Evolutionary conservation across 768 basidiomycete genomes (phyloP).

Genomic region (Cystofilobasidium bisporidii): DNA sequence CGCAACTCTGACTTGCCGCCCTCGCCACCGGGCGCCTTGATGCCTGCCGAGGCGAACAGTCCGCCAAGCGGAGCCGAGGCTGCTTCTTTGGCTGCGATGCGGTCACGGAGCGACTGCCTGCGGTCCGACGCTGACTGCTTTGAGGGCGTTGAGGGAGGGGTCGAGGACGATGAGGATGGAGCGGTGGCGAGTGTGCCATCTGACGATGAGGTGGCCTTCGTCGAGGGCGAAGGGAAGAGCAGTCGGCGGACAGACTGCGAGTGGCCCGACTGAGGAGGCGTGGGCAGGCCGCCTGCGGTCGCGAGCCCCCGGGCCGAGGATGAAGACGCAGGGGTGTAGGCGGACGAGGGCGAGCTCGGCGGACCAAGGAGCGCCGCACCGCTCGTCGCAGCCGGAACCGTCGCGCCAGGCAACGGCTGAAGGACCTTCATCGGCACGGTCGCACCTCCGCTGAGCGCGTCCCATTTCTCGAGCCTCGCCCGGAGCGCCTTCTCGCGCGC

Average conservation of each 20-base stretch:
- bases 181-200: constrained; percentile 4
- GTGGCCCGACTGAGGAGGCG: constrained; percentile 4
- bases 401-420: constrained; percentile 1
- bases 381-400: background rate
- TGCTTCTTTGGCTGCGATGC: constrained; percentile 18
- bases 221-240: constrained; percentile 12
- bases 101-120: constrained; percentile 21
- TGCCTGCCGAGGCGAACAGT: constrained; percentile 1
- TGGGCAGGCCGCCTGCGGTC: background rate
- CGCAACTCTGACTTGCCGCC: background rate
- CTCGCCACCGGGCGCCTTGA: background rate
- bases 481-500: constrained; percentile 4
- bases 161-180: background rate
- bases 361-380: background rate
- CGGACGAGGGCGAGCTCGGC: background rate
- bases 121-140: constrained; percentile 1
- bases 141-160: background rate
- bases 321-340: background rate
- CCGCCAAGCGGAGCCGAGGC: background rate
- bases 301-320: background rate
- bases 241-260: background rate
- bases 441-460: constrained; percentile 3
- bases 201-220: background rate
- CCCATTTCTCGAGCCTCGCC: constrained; percentile 14
- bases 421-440: constrained; percentile 10